phyloP scores from a whole-genome alignment of 768 basidiomycete species.

The Mycena belliarum region DNA sequence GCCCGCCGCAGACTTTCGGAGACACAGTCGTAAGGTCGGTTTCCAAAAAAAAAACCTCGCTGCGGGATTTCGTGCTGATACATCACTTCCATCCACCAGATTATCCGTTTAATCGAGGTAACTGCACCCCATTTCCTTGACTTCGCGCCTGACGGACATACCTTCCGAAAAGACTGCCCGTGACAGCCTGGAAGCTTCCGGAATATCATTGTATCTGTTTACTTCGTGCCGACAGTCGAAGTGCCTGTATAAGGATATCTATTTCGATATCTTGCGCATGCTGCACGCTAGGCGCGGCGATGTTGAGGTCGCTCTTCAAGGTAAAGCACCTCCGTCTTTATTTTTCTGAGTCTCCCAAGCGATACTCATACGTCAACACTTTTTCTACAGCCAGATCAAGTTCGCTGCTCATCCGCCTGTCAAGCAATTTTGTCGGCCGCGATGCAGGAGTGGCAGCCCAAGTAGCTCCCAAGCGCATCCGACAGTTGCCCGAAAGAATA shows the following conservation, averaged over 20 bases:
- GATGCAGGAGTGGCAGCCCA: not conserved
- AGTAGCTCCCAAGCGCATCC: not conserved
- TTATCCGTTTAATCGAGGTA: slow-evolving; percentile 22
- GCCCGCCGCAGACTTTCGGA: slow-evolving; percentile 10
- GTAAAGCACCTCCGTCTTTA: not conserved
- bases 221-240: slow-evolving; percentile 11
- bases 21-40: slow-evolving; percentile 16
- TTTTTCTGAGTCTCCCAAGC: not conserved
- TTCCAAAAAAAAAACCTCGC: too few species aligned
- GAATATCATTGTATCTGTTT: slow-evolving; percentile 17
- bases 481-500: not conserved
- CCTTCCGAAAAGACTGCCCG: slow-evolving; percentile 12
- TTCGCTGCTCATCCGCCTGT: slow-evolving; percentile 14
- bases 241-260: slow-evolving; percentile 2
- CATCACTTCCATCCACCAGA: slow-evolving; percentile 9
- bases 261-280: slow-evolving; percentile 17
- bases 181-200: slow-evolving; percentile 16
- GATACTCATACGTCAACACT: not conserved
- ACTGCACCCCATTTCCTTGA: not conserved
- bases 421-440: slow-evolving; percentile 11
- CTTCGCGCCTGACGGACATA: not conserved
- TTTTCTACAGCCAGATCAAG: slow-evolving; percentile 9
- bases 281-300: slow-evolving; percentile 10
- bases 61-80: too few species aligned
- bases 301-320: slow-evolving; percentile 12